Conservation (phyloP, 805 yeast species). For the Wilhelminamyces savonicus region DNA sequence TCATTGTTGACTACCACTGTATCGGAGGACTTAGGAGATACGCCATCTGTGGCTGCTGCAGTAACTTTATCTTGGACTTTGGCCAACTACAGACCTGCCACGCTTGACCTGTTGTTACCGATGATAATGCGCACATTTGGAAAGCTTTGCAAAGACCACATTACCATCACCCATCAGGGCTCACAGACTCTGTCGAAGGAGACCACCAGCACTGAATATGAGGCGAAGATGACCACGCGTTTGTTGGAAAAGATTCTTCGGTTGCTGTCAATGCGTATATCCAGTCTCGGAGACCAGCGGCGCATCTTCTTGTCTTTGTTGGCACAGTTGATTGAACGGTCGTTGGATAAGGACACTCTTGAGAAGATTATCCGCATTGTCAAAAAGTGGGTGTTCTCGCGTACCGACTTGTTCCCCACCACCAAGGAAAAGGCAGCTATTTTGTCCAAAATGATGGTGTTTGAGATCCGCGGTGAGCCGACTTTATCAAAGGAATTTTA, state of each 20-base stretch:
- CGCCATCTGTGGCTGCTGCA: slow-evolving; percentile 81
- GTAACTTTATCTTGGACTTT: slow-evolving; percentile 79
- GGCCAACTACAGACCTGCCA: slow-evolving; percentile 65
- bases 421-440: slow-evolving; percentile 95
- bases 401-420: slow-evolving; percentile 83
- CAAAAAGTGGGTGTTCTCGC: slow-evolving; percentile 83
- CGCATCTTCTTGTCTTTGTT: slow-evolving; percentile 78
- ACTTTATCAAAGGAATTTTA: slow-evolving; percentile 73
- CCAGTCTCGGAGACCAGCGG: slow-evolving; percentile 88
- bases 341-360: slow-evolving; percentile 69
- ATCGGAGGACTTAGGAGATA: slow-evolving; percentile 69
- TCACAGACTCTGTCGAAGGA: slow-evolving; percentile 21
- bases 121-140: slow-evolving; percentile 81
- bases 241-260: slow-evolving; percentile 71
- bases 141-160: slow-evolving; percentile 83
- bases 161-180: slow-evolving; percentile 52
- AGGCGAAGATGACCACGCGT: slow-evolving; percentile 73
- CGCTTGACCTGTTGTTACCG: slow-evolving; percentile 70
- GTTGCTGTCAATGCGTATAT: slow-evolving; percentile 73
- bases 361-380: slow-evolving; percentile 72
- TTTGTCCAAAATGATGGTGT: slow-evolving; percentile 86
- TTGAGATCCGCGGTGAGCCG: slow-evolving; percentile 82
- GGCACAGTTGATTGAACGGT: slow-evolving; percentile 86
- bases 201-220: slow-evolving; percentile 47
- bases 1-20: slow-evolving; percentile 58